Evolutionary conservation across 805 yeast genomes (phyloP), one percentile per base, ranked within the genome.

Genomic region (Priceomyces melissophilus): DNA sequence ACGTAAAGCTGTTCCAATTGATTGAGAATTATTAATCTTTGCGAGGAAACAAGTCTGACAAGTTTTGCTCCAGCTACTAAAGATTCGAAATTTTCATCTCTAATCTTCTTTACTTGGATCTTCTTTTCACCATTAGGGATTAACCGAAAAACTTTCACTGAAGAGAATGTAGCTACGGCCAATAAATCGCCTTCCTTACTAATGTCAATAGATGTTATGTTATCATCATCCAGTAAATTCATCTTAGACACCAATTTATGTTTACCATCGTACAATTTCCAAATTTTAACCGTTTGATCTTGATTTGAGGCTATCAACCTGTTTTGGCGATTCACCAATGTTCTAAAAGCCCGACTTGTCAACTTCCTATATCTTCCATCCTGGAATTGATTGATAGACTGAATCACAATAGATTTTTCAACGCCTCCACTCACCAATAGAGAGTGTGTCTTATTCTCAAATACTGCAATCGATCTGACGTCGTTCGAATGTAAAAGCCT

Each of bases 401-500:
- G 84, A 16, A 82, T 73, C 3, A 81, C 83, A 38, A 87, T 63
- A 14, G 79, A 71, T 56, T 83, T 76, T 55, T 87, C 96, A 14
- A 84, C 87, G 52, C 96, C 96, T 36, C 93, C 96, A 49, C 90
- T 82, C 2, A 85, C 80, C 39, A 91, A 68, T 44, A 84, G 73
- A 53, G 81, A 81, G 38, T 79, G 71, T 33, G 81, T 81, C 52
- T 76, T 81, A 30, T 91, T 67, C 58, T 86, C 90, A 52, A 71
- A 85, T 3, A 82, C 67, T 1, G 82, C 65, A 75, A 90, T 76
- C 1, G 93, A 69, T 55, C 96, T 80, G 30, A 90, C 79, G 61
- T 90, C 98, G 57, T 85, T 82, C 30, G 93, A 79, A 60, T 93
- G 98, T 46, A 89, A 71, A 40, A 91, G 71, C 55, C 96, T 75